phyloP scores from a whole-genome alignment of 345 rosid genomes.

The Punica granatum region DNA sequence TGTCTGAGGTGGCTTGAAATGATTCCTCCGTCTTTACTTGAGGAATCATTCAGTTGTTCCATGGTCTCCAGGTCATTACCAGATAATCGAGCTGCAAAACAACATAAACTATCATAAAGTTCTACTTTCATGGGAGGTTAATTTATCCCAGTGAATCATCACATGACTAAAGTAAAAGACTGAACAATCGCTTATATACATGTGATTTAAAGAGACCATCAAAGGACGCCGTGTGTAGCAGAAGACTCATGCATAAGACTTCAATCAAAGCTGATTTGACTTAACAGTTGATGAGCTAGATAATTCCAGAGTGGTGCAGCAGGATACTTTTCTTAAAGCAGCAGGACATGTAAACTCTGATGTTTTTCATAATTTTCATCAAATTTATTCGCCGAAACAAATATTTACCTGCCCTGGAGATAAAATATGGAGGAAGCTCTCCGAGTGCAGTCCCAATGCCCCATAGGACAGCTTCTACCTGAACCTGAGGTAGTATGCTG shows the following conservation, averaged over 20 bases:
- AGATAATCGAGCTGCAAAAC: conserved; percentile 57
- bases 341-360: neutral
- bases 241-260: neutral
- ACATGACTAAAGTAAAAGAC: neutral
- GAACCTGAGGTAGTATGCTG: conserved; percentile 86
- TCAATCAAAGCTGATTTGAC: neutral
- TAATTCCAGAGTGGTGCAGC: neutral
- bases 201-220: neutral
- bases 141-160: neutral
- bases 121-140: neutral
- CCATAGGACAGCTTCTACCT: conserved; percentile 84
- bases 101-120: neutral
- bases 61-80: conserved; percentile 51
- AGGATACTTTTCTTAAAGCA: neutral
- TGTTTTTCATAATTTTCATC: neutral
- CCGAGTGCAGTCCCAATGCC: conserved; percentile 98
- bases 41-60: conserved; percentile 58
- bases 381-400: neutral
- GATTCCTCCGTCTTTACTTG: conserved; percentile 50
- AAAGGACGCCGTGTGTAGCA: neutral
- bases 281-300: neutral
- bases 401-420: conserved; percentile 81
- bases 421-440: conserved; percentile 99
- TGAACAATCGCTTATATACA: neutral
- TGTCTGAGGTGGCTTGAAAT: conserved; percentile 38